phyloP scores from a whole-genome alignment of 139 green algal species.

The Volvox africanus region DNA sequence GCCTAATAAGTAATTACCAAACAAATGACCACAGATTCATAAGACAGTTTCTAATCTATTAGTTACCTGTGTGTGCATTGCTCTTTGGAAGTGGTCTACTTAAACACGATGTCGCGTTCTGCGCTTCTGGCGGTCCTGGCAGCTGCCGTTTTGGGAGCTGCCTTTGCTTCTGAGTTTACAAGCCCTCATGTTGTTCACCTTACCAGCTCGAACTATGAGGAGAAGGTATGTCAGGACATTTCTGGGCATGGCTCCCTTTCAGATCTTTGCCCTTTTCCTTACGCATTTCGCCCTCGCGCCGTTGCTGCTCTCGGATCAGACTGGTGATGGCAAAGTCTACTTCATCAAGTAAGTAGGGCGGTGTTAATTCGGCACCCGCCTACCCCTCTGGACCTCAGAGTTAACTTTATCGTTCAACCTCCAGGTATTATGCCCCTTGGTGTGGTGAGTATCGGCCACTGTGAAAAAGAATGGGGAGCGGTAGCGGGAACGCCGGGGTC shows the following conservation, averaged over 20 bases:
- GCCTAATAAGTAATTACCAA: too few relatives aligned
- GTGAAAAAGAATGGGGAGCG: neutral
- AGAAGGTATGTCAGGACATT: slow-evolving; percentile 27
- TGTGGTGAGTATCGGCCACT: slow-evolving; percentile 53
- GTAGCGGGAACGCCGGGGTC: neutral
- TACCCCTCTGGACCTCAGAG: neutral
- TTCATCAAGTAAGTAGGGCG: slow-evolving; percentile 54
- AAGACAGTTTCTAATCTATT: too few relatives aligned
- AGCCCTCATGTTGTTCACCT: slow-evolving; percentile 37
- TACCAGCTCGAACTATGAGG: slow-evolving; percentile 45
- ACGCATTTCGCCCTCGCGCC: neutral
- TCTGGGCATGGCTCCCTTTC: neutral
- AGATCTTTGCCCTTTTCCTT: neutral
- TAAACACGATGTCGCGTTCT: neutral
- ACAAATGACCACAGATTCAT: too few relatives aligned
- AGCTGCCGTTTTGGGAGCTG: neutral
- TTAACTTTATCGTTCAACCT: neutral
- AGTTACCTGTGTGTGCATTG: too few relatives aligned
- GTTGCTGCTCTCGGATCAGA: slow-evolving; percentile 39
- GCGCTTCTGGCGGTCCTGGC: neutral
- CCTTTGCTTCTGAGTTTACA: slow-evolving; percentile 43
- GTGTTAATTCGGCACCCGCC: neutral
- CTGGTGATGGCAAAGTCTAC: slow-evolving; percentile 64
- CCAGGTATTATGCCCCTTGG: slow-evolving; percentile 78
- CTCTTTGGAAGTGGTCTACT: too few relatives aligned